Base-by-base conservation (phyloP, 768 basidiomycete genomes). In the Leccinum broughii region DNA sequence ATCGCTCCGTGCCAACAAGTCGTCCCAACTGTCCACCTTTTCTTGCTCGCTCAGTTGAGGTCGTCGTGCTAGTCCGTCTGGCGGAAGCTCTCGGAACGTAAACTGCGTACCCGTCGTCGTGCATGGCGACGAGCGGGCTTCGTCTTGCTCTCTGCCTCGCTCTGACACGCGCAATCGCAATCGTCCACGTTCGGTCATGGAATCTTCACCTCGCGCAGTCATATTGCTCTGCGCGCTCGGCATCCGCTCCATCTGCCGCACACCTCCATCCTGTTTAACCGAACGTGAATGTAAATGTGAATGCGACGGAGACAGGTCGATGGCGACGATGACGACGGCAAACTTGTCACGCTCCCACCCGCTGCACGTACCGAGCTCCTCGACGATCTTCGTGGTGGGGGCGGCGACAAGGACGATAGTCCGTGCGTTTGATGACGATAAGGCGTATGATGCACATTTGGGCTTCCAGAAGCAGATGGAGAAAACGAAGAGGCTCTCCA, bases 21-120 rank as follows among this genome's bases (percentile, higher is more conserved):
- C 85, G 57, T 88, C 81, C 89, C 89, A 92, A 66, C 82, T 83
- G 13, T 81, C 83, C 7, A 81, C 80, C 76, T 92, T 92, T 75
- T 92, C 88, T 66, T 82, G 74, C 69, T 90, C 87, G 26, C 84
- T 84, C 69, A 86, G 72, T 48, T 73, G 77, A 22, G 72, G 70
- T 56, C 73, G 71, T 54, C 73, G 72, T 28, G 69, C 70, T 30
- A 61, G 66, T 15, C 73, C 66, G 24, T 10, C n/a, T 44, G 4
- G 41, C 10, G 41, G n/a, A 44, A 85, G 66, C 64, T 83, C 79
- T 13, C 85, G 80, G 75, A 83, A 86, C 49, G 76, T 81, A 53
- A 80, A 52, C 22, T 74, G 74, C 44, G 77, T 72, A 20, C 41
- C 5, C 41, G 8, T 70, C 71, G 9, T 60, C 46, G 49, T 64